Evolutionary conservation across 495 filamentous ascomycete genomes (phyloP).

Genomic region (Hyaloscypha finlandica): DNA sequence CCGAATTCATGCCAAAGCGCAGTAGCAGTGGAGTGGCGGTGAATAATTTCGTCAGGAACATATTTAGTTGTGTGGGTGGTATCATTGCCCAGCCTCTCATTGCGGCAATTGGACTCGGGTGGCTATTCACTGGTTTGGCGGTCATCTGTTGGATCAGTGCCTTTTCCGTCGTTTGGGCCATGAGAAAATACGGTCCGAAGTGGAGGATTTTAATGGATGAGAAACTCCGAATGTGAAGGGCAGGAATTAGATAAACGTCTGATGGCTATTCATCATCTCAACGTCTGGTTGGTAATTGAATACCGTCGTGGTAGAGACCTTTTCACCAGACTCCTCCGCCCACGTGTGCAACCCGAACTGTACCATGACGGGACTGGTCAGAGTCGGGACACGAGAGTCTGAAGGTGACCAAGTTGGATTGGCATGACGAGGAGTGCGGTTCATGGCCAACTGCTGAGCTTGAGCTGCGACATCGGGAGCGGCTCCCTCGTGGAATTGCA

Average conservation of each 20-base stretch:
- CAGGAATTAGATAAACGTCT: neutral
- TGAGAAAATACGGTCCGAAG: conserved; percentile 62
- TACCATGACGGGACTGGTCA: neutral
- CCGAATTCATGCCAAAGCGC: conserved; percentile 83
- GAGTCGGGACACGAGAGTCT: conserved; percentile 12
- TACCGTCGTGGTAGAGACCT: neutral
- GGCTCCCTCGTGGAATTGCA: conserved; percentile 16
- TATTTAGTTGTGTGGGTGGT: conserved; percentile 77
- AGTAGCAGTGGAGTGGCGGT: conserved; percentile 79
- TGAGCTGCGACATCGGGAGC: conserved; percentile 8
- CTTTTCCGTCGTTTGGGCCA: conserved; percentile 59
- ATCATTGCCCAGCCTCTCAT: conserved; percentile 78
- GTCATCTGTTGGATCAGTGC: conserved; percentile 58
- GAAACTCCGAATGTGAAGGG: conserved; percentile 31
- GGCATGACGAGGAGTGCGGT: neutral
- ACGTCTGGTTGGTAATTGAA: neutral
- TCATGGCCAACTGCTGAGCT: conserved; percentile 5
- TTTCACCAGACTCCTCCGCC: neutral
- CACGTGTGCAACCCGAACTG: neutral
- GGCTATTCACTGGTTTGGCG: conserved; percentile 82
- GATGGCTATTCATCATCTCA: neutral
- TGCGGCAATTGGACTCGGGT: conserved; percentile 80
- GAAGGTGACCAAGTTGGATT: neutral
- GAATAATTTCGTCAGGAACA: conserved; percentile 85
- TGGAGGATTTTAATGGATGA: conserved; percentile 74